Base-by-base conservation (phyloP, 23 red algal species). In the Cyanidioschyzon merolae region DNA sequence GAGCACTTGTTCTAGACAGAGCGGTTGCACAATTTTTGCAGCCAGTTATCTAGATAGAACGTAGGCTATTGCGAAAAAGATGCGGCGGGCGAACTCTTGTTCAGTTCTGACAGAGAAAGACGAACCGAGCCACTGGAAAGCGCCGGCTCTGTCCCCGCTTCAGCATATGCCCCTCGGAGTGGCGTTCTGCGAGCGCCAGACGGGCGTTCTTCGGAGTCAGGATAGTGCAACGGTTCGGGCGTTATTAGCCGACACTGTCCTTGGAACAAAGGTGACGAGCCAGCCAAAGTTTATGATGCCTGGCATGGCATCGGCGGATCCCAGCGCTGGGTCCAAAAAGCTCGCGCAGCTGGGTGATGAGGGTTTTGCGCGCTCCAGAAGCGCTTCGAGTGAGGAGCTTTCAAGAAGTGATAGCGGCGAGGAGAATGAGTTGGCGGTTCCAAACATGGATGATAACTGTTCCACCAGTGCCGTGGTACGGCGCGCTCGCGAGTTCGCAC, bases 181-280 rank as follows among this genome's bases (percentile, higher is more conserved):
- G 3, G 63, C 63, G 3, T 71, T 71, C 30, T 71, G 63, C 29
- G 63, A 71, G 63, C 63, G 63, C 30, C 32, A 71, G n/a, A 71
- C 29, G n/a, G n/a, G 32, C 3, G 63, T 35, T 7, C 30, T 71
- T 25, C n/a, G 32, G 63, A 27, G 63, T 7, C 63, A 27, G 12
- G 32, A 71, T 35, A 71, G 63, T 27, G 63, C n/a, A 3, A 35
- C 63, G 63, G 63, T 35, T 25, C 63, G 32, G n/a, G 63, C 63
- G 63, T 27, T 71, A 27, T 71, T 71, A 27, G 63, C 63, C n/a
- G 32, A 71, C 63, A 32, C 63, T 7, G 63, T 71, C 12, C 12
- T 32, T 3, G 63, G 63, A 25, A 3, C n/a, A 7, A 3, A 25
- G 7, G 16, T 27, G 12, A 32, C 63, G 2, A 12, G n/a, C n/a